Evolutionary conservation across 2,329 filamentous ascomycete genomes (phyloP).

Genomic region (Diaporthe ilicicola): DNA sequence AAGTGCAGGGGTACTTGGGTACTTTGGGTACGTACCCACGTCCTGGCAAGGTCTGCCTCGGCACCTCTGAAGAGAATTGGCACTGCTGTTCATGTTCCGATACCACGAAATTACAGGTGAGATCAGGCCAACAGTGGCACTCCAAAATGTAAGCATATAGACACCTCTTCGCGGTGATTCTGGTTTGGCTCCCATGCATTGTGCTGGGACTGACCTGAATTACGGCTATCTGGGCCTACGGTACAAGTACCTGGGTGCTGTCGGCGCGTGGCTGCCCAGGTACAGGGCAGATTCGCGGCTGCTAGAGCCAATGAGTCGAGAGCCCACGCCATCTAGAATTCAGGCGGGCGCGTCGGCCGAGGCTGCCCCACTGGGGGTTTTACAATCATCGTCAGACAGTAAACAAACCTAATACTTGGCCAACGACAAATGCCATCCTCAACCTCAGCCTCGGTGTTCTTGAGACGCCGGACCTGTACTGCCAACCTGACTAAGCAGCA

Average conservation of each 20-base stretch:
- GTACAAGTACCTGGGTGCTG: neutral
- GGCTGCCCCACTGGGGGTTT: slow-evolving; percentile 10
- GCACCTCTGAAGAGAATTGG: neutral
- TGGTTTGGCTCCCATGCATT: neutral
- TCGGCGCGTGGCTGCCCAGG: neutral
- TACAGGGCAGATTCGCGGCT: neutral
- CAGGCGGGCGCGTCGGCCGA: neutral
- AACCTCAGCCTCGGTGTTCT: neutral
- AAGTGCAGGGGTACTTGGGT: neutral
- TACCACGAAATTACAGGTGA: neutral
- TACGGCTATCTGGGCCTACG: neutral
- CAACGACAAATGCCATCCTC: neutral
- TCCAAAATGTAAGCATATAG: neutral
- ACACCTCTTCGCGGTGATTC: neutral
- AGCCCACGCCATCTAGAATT: neutral
- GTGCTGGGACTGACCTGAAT: neutral
- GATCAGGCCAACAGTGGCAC: neutral
- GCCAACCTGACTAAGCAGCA: neutral
- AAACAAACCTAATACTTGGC: slow-evolving; percentile 1
- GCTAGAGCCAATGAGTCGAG: neutral
- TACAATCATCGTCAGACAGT: slow-evolving; percentile 19
- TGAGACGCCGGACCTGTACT: neutral
- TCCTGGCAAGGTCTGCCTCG: neutral
- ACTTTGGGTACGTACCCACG: neutral
- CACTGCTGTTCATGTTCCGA: no score